phyloP scores from a whole-genome alignment of 768 basidiomycete genomes.

The Suillus subalutaceus region DNA sequence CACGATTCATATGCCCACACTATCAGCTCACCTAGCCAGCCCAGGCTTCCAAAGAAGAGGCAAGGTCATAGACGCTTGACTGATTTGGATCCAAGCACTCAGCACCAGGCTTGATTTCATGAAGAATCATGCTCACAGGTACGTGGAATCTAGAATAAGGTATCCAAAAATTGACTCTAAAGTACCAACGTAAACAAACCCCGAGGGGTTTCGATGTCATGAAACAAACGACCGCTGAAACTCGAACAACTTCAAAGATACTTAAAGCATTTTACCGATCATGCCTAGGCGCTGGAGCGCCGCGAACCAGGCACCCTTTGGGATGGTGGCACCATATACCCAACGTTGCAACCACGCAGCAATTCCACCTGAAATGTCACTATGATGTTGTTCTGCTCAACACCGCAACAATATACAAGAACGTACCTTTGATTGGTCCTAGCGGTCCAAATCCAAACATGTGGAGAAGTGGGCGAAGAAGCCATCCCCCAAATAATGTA shows the following conservation, averaged over 20 bases:
- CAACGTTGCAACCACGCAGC: background rate
- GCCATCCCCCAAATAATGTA: constrained; percentile 30
- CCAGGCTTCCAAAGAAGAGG: too few relatives aligned
- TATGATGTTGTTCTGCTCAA: background rate
- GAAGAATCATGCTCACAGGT: background rate
- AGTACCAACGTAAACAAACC: background rate
- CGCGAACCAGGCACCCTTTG: background rate
- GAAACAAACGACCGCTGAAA: background rate
- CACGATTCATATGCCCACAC: too few relatives aligned
- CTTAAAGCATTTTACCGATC: background rate
- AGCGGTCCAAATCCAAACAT: constrained; percentile 41
- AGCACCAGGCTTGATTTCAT: background rate
- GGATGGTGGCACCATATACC: background rate
- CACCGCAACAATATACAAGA: background rate
- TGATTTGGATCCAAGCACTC: background rate
- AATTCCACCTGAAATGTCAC: background rate
- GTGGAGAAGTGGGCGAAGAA: constrained; percentile 34
- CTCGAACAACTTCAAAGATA: background rate
- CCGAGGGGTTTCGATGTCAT: background rate
- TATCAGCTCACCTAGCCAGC: too few relatives aligned
- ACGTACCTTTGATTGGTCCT: constrained; percentile 37
- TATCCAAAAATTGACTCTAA: background rate
- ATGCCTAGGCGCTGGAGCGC: constrained; percentile 1
- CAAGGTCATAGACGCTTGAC: too few relatives aligned
- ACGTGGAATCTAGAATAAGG: background rate